Evolutionary conservation across 768 basidiomycete genomes (phyloP).

Genomic region (Sarcodon sp.): DNA sequence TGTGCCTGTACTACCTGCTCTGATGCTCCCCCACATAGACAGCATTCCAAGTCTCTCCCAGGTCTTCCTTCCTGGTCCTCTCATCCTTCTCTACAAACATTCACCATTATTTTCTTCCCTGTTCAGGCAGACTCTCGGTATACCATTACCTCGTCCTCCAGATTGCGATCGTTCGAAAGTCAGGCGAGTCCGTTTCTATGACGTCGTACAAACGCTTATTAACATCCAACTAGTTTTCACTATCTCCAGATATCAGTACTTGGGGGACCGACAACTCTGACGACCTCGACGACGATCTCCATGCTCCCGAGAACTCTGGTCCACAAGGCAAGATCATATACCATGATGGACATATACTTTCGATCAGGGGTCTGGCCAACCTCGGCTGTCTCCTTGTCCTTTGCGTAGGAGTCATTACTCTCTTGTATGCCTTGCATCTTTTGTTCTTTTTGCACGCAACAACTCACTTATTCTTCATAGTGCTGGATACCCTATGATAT

Average conservation of each 20-base stretch:
- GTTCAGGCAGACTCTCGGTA: not conserved
- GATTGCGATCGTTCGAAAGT: not conserved
- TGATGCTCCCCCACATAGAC: not conserved
- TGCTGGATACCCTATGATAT: conserved; percentile 23
- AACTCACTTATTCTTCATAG: conserved; percentile 5
- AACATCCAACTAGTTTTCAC: conserved; percentile 16
- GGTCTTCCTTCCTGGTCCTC: not conserved
- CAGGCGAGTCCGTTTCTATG: not conserved
- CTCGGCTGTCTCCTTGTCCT: conserved; percentile 24
- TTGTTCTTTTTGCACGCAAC: not conserved
- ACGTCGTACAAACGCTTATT: not conserved
- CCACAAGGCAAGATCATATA: conserved; percentile 16
- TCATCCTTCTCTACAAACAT: not conserved
- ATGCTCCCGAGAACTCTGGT: conserved; percentile 16
- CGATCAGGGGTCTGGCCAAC: conserved; percentile 27
- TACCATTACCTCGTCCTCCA: not conserved
- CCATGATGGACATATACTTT: conserved; percentile 19
- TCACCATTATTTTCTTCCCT: not conserved
- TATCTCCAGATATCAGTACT: conserved; percentile 21
- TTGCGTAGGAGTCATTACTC: conserved; percentile 15
- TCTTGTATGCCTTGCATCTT: conserved; percentile 14
- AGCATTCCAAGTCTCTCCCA: not conserved
- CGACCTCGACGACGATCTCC: conserved; percentile 22
- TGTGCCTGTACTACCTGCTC: not conserved
- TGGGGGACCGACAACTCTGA: conserved; percentile 18